Percentiles rank a stretch among this genome's conserved stretches.
These are phyloP conservation scores for Rhododendron simsii DNA, from an alignment of 148 eudicot species.

Conservation along the genomic window DNA sequence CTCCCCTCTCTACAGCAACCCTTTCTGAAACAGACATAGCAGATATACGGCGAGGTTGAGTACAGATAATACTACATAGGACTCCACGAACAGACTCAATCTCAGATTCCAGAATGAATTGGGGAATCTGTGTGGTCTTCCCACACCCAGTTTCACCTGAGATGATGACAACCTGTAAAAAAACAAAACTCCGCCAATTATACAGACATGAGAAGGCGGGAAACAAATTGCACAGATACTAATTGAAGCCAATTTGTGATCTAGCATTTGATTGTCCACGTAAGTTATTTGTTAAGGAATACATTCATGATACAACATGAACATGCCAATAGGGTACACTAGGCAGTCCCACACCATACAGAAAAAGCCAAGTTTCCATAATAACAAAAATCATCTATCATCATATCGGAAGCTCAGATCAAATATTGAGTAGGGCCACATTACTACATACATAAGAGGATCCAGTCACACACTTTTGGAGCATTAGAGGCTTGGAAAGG, in stretches of 20 bases:
- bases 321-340: neutral
- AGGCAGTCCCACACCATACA: neutral
- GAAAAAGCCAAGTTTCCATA: neutral
- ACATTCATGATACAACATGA: neutral
- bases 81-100: slow-evolving; percentile 75
- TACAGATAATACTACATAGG: slow-evolving; percentile 78
- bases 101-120: slow-evolving; percentile 92
- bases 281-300: neutral
- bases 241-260: neutral
- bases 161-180: slow-evolving; percentile 73
- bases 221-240: neutral
- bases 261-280: neutral
- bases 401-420: neutral
- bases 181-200: slow-evolving; percentile 1
- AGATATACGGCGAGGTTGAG: slow-evolving; percentile 97
- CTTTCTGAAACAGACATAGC: slow-evolving; percentile 97
- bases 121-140: slow-evolving; percentile 98
- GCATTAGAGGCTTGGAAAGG: slow-evolving; percentile 3
- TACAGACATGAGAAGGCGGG: neutral
- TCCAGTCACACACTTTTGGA: neutral
- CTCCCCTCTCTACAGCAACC: slow-evolving; percentile 95
- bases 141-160: slow-evolving; percentile 99
- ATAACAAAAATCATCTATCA: neutral
- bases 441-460: neutral
- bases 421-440: neutral